These are phyloP conservation scores for Claviceps citrina DNA, from an alignment of 2,329 filamentous ascomycete genomes.

Conservation along the genomic window DNA sequence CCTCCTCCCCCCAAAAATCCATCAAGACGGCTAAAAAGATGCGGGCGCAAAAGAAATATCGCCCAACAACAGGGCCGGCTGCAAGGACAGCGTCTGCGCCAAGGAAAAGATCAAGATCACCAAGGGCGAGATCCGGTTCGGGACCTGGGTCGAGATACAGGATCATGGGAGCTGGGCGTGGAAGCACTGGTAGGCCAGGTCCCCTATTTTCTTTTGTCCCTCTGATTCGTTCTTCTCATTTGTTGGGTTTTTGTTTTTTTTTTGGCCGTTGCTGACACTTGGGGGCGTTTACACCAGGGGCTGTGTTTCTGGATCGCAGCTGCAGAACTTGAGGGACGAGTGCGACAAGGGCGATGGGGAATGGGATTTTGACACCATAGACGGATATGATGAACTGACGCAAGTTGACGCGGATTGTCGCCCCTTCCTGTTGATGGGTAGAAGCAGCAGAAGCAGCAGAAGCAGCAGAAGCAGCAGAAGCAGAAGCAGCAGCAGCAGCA, in stretches of 20 bases:
- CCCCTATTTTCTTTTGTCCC: background rate
- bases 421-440: too few relatives aligned
- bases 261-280: background rate
- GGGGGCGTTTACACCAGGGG: conserved; percentile 57
- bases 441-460: too few relatives aligned
- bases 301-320: conserved; percentile 64
- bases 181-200: conserved; percentile 85
- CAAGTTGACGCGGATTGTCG: conserved; percentile 15
- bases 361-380: conserved; percentile 51
- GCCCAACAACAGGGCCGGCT: conserved; percentile 56
- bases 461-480: too few relatives aligned
- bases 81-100: conserved; percentile 61
- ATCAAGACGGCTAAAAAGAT: too few relatives aligned
- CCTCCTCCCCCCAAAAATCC: too few relatives aligned
- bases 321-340: conserved; percentile 47
- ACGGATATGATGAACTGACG: conserved; percentile 65
- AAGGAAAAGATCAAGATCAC: conserved; percentile 50
- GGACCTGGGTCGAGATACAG: conserved; percentile 50
- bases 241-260: background rate
- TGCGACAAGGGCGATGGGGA: conserved; percentile 31
- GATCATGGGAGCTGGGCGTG: conserved; percentile 54
- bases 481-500: too few relatives aligned
- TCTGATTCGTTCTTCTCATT: too few relatives aligned
- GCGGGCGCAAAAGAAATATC: conserved; percentile 45
- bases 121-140: conserved; percentile 69